Conservation (phyloP, 352 stramenopile species). For the Globisporangium polare region DNA sequence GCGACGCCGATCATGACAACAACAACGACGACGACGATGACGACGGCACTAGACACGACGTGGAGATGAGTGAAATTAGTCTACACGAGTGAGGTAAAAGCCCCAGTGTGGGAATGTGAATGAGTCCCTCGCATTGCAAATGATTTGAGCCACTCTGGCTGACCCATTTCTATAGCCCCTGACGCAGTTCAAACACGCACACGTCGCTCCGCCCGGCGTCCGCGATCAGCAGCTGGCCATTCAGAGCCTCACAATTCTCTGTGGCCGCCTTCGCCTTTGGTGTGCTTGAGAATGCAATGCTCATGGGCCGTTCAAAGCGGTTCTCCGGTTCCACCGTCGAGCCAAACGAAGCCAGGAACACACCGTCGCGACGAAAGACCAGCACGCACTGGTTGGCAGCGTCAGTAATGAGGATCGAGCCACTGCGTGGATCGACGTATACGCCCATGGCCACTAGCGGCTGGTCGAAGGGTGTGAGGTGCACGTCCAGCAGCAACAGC, state of each 20-base stretch:
- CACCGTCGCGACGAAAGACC: conserved; percentile 42
- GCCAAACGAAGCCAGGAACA: conserved; percentile 45
- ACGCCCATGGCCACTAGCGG: conserved; percentile 36
- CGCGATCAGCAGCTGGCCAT: background rate
- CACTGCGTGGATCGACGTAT: conserved; percentile 41
- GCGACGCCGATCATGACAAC: conserved; percentile 16
- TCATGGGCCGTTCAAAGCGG: conserved; percentile 35
- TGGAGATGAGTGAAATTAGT: conserved; percentile 54
- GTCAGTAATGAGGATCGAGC: conserved; percentile 45
- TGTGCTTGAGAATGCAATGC: conserved; percentile 15
- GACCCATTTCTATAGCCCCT: background rate
- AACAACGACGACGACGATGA: conserved; percentile 4
- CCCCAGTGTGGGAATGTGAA: background rate
- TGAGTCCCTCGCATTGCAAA: background rate
- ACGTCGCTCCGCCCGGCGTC: conserved; percentile 10
- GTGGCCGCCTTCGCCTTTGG: background rate
- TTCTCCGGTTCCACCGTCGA: conserved; percentile 39
- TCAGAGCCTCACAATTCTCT: background rate
- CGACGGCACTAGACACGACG: conserved; percentile 9
- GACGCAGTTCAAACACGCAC: conserved; percentile 7
- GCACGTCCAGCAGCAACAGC: conserved; percentile 31
- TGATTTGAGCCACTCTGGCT: too few species aligned
- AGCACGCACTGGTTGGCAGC: conserved; percentile 35
- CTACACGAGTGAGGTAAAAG: conserved; percentile 26
- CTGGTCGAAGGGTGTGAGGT: conserved; percentile 39